These are phyloP conservation scores for Leptodontidium sp. DNA, from an alignment of 2,329 filamentous ascomycete genomes.

Conservation along the genomic window DNA sequence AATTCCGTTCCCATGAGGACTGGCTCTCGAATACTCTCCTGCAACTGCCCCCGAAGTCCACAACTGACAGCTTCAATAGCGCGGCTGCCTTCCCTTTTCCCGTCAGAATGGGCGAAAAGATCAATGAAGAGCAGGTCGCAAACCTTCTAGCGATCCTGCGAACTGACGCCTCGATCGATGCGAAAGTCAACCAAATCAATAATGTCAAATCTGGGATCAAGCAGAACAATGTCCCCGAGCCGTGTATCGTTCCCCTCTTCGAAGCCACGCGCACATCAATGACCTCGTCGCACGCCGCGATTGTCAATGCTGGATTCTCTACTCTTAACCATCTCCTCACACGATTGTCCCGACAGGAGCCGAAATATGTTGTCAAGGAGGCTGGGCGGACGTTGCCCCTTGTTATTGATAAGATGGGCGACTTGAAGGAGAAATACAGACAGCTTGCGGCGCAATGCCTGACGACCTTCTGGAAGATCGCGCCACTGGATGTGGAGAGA, in stretches of 20 bases:
- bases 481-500: slow-evolving; percentile 78
- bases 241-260: slow-evolving; percentile 75
- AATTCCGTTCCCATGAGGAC: neutral
- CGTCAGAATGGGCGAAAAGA: slow-evolving; percentile 59
- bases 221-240: slow-evolving; percentile 86
- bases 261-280: slow-evolving; percentile 82
- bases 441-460: slow-evolving; percentile 77
- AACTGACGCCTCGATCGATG: slow-evolving; percentile 72
- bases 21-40: neutral
- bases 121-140: slow-evolving; percentile 65
- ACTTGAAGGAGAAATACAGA: slow-evolving; percentile 86
- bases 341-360: slow-evolving; percentile 84
- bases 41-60: neutral
- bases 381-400: slow-evolving; percentile 75
- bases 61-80: slow-evolving; percentile 15
- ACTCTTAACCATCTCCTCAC: slow-evolving; percentile 88
- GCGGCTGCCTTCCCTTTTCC: slow-evolving; percentile 20
- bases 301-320: slow-evolving; percentile 85
- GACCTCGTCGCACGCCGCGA: slow-evolving; percentile 76
- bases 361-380: slow-evolving; percentile 75
- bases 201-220: slow-evolving; percentile 88
- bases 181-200: slow-evolving; percentile 75
- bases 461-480: slow-evolving; percentile 76
- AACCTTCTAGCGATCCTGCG: slow-evolving; percentile 61
- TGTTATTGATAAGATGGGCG: slow-evolving; percentile 85